These are phyloP conservation scores for Colletotrichum tamarilloi DNA, from an alignment of 2,329 filamentous ascomycete species.

Conservation along the genomic window DNA sequence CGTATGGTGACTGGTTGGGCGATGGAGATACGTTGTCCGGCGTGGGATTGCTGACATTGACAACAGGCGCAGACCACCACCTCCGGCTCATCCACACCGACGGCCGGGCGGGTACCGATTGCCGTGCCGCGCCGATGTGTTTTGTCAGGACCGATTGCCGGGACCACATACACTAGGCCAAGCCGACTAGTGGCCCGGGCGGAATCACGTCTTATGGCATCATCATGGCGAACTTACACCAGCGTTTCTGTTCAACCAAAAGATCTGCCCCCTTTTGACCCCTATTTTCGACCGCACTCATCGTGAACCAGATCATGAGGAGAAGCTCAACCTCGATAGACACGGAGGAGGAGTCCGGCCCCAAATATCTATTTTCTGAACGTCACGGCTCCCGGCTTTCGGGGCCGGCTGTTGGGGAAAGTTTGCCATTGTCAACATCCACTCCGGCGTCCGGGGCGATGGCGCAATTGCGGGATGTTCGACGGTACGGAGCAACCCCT, in stretches of 20 bases:
- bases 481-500: conserved; percentile 33
- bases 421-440: conserved; percentile 2
- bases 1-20: conserved; percentile 13
- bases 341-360: conserved; percentile 11
- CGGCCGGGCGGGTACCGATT: conserved; percentile 25
- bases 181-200: conserved; percentile 29
- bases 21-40: conserved; percentile 10
- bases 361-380: conserved; percentile 20
- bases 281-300: background rate
- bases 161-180: conserved; percentile 12
- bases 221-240: conserved; percentile 29
- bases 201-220: conserved; percentile 34
- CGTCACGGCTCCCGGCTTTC: conserved; percentile 28
- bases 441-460: conserved; percentile 35
- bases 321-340: background rate
- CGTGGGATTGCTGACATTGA: background rate
- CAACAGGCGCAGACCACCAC: background rate
- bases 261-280: background rate
- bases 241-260: conserved; percentile 4
- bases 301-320: background rate
- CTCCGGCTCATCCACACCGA: conserved; percentile 15
- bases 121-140: conserved; percentile 24
- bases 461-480: conserved; percentile 37
- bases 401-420: conserved; percentile 20
- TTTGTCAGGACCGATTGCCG: conserved; percentile 27